Percentiles rank a stretch among this genome's conserved stretches.
These are phyloP conservation scores for Cyclotella kingstonii DNA, from an alignment of 108 stramenopile genomes.

Conservation along the genomic window DNA sequence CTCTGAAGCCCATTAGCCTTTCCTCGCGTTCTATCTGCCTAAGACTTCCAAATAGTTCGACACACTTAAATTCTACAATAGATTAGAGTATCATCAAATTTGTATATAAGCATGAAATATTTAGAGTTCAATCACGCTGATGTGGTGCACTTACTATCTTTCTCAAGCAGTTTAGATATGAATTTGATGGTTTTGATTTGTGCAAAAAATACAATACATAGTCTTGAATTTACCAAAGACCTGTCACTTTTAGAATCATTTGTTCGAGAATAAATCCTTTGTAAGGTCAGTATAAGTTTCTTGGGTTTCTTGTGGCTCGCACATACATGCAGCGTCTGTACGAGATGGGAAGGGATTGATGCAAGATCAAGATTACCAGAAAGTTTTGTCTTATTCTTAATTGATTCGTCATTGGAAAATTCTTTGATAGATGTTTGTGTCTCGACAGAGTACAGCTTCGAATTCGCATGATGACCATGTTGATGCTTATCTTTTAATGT, in stretches of 20 bases:
- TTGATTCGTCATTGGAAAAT: neutral
- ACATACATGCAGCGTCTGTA: slow-evolving; percentile 85
- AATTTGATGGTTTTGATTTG: slow-evolving; percentile 70
- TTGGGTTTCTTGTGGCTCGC: slow-evolving; percentile 81
- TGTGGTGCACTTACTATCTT: slow-evolving; percentile 41
- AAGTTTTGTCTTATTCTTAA: slow-evolving; percentile 6
- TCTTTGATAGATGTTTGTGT: no score
- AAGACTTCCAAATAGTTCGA: slow-evolving; percentile 67
- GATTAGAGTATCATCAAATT: neutral
- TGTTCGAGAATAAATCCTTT: slow-evolving; percentile 42
- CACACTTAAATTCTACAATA: slow-evolving; percentile 24
- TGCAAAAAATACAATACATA: slow-evolving; percentile 58
- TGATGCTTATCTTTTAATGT: neutral
- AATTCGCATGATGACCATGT: no score
- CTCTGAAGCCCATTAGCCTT: slow-evolving; percentile 48
- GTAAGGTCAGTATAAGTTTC: slow-evolving; percentile 67
- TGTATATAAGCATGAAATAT: neutral
- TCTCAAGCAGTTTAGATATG: slow-evolving; percentile 47
- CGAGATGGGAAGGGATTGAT: slow-evolving; percentile 67
- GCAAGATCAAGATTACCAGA: slow-evolving; percentile 38
- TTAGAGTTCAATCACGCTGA: neutral
- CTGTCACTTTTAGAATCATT: slow-evolving; percentile 20
- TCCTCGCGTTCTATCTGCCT: slow-evolving; percentile 52
- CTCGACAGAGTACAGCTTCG: no score
- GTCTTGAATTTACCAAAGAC: slow-evolving; percentile 7